Evolutionary conservation across 2,329 filamentous ascomycete genomes (phyloP).

Genomic region (Fusarium concolor): DNA sequence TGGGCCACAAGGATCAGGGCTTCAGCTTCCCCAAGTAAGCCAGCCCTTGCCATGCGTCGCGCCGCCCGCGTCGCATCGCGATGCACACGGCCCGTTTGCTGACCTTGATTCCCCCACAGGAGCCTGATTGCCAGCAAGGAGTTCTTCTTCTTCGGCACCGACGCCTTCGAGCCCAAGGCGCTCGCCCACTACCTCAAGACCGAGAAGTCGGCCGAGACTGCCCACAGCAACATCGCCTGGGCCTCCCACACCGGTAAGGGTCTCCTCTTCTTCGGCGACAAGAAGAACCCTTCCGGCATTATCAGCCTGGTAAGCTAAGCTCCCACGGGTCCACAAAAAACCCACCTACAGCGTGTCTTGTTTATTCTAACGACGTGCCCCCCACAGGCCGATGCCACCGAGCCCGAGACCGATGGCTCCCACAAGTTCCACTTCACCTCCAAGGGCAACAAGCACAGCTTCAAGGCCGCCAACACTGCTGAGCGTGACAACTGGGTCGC

Average conservation of each 20-base stretch:
- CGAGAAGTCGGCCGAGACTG: constrained; percentile 82
- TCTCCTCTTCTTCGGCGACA: constrained; percentile 91
- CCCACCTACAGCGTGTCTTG: constrained; percentile 18
- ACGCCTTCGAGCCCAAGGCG: constrained; percentile 78
- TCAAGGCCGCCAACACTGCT: constrained; percentile 79
- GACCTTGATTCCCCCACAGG: no score
- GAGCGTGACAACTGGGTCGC: constrained; percentile 95
- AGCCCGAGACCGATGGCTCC: constrained; percentile 79
- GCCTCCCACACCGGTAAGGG: constrained; percentile 94
- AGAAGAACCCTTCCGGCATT: constrained; percentile 81
- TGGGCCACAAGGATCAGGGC: constrained; percentile 90
- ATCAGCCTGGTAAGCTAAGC: constrained; percentile 84
- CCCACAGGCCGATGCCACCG: constrained; percentile 68
- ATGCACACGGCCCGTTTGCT: no score
- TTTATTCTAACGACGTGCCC: constrained; percentile 13
- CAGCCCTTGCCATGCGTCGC: no score
- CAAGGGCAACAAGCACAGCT: constrained; percentile 90
- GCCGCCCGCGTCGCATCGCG: constrained; percentile 21
- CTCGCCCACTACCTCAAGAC: constrained; percentile 83
- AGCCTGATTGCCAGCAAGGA: constrained; percentile 92
- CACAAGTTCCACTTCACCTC: constrained; percentile 88
- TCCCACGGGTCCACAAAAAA: constrained; percentile 33
- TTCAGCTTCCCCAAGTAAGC: constrained; percentile 86
- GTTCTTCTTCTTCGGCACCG: constrained; percentile 87
- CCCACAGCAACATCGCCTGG: constrained; percentile 87